Base-by-base conservation (phyloP, 2,329 filamentous ascomycete species). In the Arthrobotrys megalospora region DNA sequence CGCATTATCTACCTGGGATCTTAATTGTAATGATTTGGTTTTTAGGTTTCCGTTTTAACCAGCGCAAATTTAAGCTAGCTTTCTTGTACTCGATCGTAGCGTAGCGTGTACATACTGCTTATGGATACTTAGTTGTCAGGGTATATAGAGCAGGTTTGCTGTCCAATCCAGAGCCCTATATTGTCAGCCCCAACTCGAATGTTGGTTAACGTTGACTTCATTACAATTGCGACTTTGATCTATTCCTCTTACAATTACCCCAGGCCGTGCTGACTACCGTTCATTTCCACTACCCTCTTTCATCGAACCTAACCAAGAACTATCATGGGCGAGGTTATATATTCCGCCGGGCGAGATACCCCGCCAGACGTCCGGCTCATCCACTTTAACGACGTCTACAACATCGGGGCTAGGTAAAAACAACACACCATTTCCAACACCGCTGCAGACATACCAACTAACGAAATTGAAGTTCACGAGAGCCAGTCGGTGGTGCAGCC, bases 351-450 rank as follows among this genome's bases (percentile, higher is more conserved):
- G n/a, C 78, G 77, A 38, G 32, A 84, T 69, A 85, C 85, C 52
- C 83, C 86, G 48, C 92, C 93, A 52, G 91, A 93, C 83, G 85
- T 97, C 63, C 90, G 94, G n/a, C 85, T 97, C 69, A 84, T 97
- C 36, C 94, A 97, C 85, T 97, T 92, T 87, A 97, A 97, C 84
- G 94, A 97, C 85, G 94, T 97, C 77, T 97, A 97, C 84, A 94
- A 97, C 82, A 89, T 97, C 67, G 93, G 97, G 84, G 86, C 84
- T 77, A 73, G 76, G 80, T 81, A 53, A 34, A 12, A 60, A 55
- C 69, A 73, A 73, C 69, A 73, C 70, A 80, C 83, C 81, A 38
- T 65, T 47, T 67, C 48, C 50, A 52, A 69, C 58, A 34, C 16
- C 24, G 43, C 3, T 19, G 32, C 38, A 45, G 6, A 38, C 28